These are phyloP conservation scores for Fomitopsis serialis DNA, from an alignment of 768 basidiomycete genomes.

Conservation along the genomic window DNA sequence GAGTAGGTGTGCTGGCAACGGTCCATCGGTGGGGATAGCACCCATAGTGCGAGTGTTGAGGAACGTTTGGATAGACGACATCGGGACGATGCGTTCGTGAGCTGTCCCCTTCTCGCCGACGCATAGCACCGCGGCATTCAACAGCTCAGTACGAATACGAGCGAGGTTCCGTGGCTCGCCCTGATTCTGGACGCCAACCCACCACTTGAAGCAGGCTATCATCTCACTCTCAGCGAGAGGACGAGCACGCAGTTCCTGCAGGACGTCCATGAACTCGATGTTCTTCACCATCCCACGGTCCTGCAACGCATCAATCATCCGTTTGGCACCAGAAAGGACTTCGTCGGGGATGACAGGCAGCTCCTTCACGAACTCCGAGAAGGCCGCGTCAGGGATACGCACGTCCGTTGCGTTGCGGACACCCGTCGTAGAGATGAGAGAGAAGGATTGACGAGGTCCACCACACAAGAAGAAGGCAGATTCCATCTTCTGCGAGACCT, in stretches of 20 bases:
- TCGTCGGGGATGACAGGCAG: slow-evolving; percentile 69
- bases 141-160: slow-evolving; percentile 51
- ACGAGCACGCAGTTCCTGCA: slow-evolving; percentile 65
- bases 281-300: slow-evolving; percentile 60
- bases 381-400: slow-evolving; percentile 65
- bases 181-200: slow-evolving; percentile 47
- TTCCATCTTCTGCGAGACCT: slow-evolving; percentile 70
- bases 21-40: slow-evolving; percentile 66
- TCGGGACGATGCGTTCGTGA: slow-evolving; percentile 55
- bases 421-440: slow-evolving; percentile 73
- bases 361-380: slow-evolving; percentile 70
- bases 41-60: slow-evolving; percentile 56
- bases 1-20: slow-evolving; percentile 69
- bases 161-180: slow-evolving; percentile 30
- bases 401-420: slow-evolving; percentile 61
- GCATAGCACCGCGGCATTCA: slow-evolving; percentile 65
- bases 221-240: slow-evolving; percentile 72
- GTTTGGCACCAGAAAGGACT: slow-evolving; percentile 48
- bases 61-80: slow-evolving; percentile 67
- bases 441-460: slow-evolving; percentile 36
- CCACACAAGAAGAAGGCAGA: slow-evolving; percentile 73
- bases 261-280: slow-evolving; percentile 78
- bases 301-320: slow-evolving; percentile 58
- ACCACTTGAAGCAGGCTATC: slow-evolving; percentile 85
- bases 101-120: slow-evolving; percentile 28